These are phyloP conservation scores for Nemania bipapillata DNA, from an alignment of 2,329 filamentous ascomycete genomes.

Conservation along the genomic window DNA sequence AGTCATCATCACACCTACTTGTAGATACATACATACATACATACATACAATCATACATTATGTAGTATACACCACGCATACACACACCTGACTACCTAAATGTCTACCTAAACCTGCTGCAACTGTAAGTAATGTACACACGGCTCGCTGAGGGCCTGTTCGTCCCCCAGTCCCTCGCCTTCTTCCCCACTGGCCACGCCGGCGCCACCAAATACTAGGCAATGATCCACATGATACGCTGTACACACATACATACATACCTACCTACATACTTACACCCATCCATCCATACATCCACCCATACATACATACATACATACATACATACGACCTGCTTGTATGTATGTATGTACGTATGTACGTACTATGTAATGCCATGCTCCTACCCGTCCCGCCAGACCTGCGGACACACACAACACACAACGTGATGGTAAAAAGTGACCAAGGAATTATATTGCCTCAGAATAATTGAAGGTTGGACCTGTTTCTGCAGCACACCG, in stretches of 20 bases:
- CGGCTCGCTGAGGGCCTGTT: not conserved
- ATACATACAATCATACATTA: too few relatives aligned
- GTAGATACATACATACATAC: not conserved
- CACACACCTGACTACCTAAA: not conserved
- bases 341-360: too few relatives aligned
- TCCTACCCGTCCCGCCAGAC: conserved; percentile 34
- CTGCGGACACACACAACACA: conserved; percentile 23
- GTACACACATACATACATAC: not conserved
- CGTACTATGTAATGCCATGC: conserved; percentile 28
- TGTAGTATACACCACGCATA: too few relatives aligned
- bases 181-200: conserved; percentile 28
- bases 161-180: not conserved
- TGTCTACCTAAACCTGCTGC: too few relatives aligned
- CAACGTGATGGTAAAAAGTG: conserved; percentile 15
- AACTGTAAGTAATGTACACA: too few relatives aligned
- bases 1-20: not conserved
- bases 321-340: not conserved
- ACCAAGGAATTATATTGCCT: conserved; percentile 18
- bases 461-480: conserved; percentile 15
- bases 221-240: conserved; percentile 29
- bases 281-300: not conserved
- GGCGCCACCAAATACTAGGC: conserved; percentile 26
- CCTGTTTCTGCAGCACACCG: conserved; percentile 33
- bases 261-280: not conserved
- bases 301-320: not conserved